These are phyloP conservation scores for Botrytis sinoallii DNA, from an alignment of 2,329 filamentous ascomycete genomes.

Conservation along the genomic window DNA sequence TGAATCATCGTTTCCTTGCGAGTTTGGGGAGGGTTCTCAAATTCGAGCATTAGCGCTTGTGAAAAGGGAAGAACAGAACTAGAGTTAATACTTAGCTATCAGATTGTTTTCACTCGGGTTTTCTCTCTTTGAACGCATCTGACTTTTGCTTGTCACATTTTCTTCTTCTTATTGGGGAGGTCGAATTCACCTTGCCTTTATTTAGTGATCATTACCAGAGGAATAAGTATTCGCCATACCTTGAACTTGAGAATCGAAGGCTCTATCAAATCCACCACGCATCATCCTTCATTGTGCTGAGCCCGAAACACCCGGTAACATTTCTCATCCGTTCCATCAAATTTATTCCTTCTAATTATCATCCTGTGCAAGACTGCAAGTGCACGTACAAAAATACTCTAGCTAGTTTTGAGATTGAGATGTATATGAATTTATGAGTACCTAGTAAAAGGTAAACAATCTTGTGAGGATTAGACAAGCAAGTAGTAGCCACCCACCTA, in stretches of 20 bases:
- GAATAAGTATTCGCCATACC: not conserved
- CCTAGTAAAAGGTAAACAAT: not conserved
- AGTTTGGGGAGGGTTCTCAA: not conserved
- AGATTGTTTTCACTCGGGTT: not conserved
- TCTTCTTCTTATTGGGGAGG: not conserved
- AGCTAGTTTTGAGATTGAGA: not conserved
- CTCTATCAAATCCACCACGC: not conserved
- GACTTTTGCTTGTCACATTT: not conserved
- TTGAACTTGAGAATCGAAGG: not conserved
- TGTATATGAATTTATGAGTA: not conserved
- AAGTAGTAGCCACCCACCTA: not conserved
- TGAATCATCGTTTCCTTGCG: not conserved
- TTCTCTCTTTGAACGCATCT: not conserved
- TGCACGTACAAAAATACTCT: not conserved
- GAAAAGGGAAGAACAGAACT: not conserved
- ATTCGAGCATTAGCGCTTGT: not conserved
- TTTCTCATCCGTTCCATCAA: not conserved
- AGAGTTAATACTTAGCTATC: not conserved
- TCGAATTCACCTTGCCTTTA: not conserved
- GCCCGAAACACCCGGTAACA: accelerated
- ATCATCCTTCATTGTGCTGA: not conserved
- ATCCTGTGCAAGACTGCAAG: not conserved
- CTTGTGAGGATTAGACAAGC: accelerated
- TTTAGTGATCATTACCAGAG: not conserved
- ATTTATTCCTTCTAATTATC: not conserved